A percentile compares a stretch with the other conserved stretches of the same genome.
Evolutionary conservation across 257 asterid genomes (phyloP).

Genomic region (Catharanthus roseus): DNA sequence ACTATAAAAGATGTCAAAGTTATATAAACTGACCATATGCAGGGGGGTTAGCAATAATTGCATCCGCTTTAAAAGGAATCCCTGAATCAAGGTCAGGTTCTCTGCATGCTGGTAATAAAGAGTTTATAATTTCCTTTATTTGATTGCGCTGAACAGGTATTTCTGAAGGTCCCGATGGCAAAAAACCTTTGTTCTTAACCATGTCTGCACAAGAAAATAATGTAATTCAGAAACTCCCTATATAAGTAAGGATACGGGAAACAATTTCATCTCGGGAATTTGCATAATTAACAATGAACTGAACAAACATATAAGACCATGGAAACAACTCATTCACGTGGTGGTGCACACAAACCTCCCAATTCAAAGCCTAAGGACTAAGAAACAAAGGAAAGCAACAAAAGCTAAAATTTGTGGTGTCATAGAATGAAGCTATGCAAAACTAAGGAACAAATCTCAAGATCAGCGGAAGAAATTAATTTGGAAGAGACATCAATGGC

Average conservation of each 20-base stretch:
- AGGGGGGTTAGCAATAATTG: constrained; percentile 88
- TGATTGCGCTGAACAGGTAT: constrained; percentile 79
- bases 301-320: neutral
- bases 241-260: neutral
- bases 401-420: neutral
- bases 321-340: neutral
- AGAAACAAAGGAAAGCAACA: neutral
- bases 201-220: constrained; percentile 50
- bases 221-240: neutral
- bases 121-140: constrained; percentile 75
- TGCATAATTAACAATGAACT: neutral
- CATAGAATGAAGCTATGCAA: neutral
- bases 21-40: constrained; percentile 60
- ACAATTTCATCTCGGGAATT: neutral
- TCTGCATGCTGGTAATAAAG: constrained; percentile 80
- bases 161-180: constrained; percentile 99
- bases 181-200: constrained; percentile 97
- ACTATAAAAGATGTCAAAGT: constrained; percentile 3
- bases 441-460: neutral
- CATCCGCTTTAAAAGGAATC: constrained; percentile 84
- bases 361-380: neutral
- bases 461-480: neutral
- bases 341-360: neutral
- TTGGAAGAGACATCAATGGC: neutral
- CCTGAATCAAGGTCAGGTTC: constrained; percentile 85